phyloP scores from a whole-genome alignment of 352 stramenopile species.

The Globisporangium nunn region DNA sequence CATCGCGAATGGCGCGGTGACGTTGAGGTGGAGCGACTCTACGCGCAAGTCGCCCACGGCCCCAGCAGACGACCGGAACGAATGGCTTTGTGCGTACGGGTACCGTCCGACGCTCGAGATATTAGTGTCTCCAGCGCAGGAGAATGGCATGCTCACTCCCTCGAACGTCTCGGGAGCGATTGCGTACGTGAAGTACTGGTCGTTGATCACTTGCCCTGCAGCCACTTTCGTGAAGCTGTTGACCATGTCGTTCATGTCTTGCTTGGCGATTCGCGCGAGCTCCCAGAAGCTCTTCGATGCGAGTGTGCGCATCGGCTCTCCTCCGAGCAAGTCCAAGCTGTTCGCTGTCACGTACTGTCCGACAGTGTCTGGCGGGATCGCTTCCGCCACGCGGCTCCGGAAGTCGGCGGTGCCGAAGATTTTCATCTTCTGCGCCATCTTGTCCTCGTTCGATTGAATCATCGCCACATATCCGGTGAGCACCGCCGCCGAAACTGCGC shows the following conservation, averaged over 20 bases:
- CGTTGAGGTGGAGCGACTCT: constrained; percentile 9
- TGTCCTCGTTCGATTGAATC: constrained; percentile 5
- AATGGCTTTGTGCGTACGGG: constrained; percentile 1
- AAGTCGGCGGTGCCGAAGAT: constrained; percentile 21
- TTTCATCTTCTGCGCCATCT: not conserved
- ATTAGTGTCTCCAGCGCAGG: not conserved
- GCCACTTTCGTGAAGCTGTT: not conserved
- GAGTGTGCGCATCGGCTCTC: not conserved
- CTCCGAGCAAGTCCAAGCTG: not conserved
- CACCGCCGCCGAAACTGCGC: constrained; percentile 19
- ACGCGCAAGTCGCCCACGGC: constrained; percentile 1
- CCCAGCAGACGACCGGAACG: not conserved
- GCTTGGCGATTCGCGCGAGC: constrained; percentile 7
- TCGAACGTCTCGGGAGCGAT: constrained; percentile 1
- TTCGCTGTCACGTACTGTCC: constrained; percentile 18
- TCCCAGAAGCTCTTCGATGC: constrained; percentile 10
- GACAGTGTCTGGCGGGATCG: constrained; percentile 18
- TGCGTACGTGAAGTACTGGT: constrained; percentile 2
- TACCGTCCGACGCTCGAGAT: constrained; percentile 12
- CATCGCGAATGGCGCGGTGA: constrained; percentile 5
- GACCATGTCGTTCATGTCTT: constrained; percentile 6
- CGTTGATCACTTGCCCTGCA: not conserved
- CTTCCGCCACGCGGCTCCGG: constrained; percentile 11
- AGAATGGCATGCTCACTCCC: not conserved
- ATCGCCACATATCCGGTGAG: constrained; percentile 17